Evolutionary conservation across 176 grass and related monocot genomes (phyloP), one percentile per base, ranked within the genome.

Genomic region (Carex littledalei): DNA sequence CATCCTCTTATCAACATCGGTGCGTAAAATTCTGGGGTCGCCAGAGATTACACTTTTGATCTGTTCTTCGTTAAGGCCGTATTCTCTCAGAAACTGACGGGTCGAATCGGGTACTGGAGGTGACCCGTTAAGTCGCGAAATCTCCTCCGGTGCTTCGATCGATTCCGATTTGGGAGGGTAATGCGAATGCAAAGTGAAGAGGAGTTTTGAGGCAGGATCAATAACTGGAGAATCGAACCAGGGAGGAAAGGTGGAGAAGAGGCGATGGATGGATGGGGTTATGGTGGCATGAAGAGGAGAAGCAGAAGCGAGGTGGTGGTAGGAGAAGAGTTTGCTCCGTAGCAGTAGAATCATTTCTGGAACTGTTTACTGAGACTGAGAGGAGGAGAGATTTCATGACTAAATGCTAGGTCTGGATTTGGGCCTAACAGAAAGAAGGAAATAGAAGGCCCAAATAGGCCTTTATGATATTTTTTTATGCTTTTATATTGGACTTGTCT

Each of bases 91-190:
- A 62, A 87, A 92, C 75, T 66, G 68, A 67, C 87, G 53, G 67
- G 85, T 86, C 26, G 88, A 73, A 20, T 94, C 88, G 54, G 90
- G 86, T 24, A 68, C 5, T 54, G 52, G 52, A 32, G 87, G 88
- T 20, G 85, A 92, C 29, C 52, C 52, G 11, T 86, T 84, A 85
- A 95, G 91, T 84, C 83, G 85, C 20, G 86, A 84, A 45, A 96
- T 52, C 18, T 59, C 6, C 63, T 70, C 88, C 22, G 89, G 79
- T 32, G 67, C 81, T 17, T 84, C 71, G 14, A 62, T 21, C 15
- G 87, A 79, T 73, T 89, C 47, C 17, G 56, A 58, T 49, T 67
- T 57, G 10, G 54, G 35, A 29, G 91, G 78, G 21, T 21, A 77
- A 89, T 84, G 60, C 83, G 83, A 63, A 49, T 89, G 89, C 17